Percentiles rank a stretch among this genome's conserved stretches.
These are phyloP conservation scores for Trichocladium antarcticum DNA, from an alignment of 495 filamentous ascomycete species.

Conservation along the genomic window DNA sequence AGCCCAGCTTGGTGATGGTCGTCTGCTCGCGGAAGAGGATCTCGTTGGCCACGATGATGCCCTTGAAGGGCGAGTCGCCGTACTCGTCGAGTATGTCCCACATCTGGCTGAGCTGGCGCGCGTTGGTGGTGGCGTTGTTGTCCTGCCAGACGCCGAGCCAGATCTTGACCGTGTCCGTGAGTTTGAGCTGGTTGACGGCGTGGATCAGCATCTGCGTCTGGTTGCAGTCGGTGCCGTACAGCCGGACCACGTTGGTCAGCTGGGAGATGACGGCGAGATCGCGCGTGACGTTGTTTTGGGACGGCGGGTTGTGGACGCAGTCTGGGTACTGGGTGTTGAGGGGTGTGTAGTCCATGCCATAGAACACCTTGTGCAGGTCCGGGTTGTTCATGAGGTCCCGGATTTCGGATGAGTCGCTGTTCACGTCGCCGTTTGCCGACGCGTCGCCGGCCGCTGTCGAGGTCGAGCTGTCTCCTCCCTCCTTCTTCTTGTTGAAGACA, in stretches of 20 bases:
- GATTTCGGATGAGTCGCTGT: slow-evolving; percentile 68
- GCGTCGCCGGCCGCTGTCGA: slow-evolving; percentile 29
- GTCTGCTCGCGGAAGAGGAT: slow-evolving; percentile 73
- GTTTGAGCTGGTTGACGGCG: slow-evolving; percentile 59
- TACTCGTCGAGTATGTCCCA: slow-evolving; percentile 66
- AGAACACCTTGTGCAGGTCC: slow-evolving; percentile 83
- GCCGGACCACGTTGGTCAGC: slow-evolving; percentile 75
- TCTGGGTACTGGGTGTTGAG: slow-evolving; percentile 83
- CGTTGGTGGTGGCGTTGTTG: slow-evolving; percentile 70
- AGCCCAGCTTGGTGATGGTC: slow-evolving; percentile 51
- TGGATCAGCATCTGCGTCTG: slow-evolving; percentile 92
- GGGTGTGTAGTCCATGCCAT: slow-evolving; percentile 94
- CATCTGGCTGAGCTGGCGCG: slow-evolving; percentile 68
- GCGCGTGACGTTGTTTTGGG: slow-evolving; percentile 86
- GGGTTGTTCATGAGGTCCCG: slow-evolving; percentile 67
- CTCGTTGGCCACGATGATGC: slow-evolving; percentile 89
- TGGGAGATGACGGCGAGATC: slow-evolving; percentile 88
- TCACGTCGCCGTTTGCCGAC: slow-evolving; percentile 52
- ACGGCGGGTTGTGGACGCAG: slow-evolving; percentile 65
- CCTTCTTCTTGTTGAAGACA: slow-evolving; percentile 39
- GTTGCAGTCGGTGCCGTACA: slow-evolving; percentile 97
- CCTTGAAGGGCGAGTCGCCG: slow-evolving; percentile 57
- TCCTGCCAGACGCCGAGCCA: slow-evolving; percentile 97
- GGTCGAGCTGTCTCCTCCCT: slow-evolving; percentile 6
- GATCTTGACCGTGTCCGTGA: slow-evolving; percentile 67